phyloP scores from a whole-genome alignment of 805 yeast species.

The Candida mattraensis region DNA sequence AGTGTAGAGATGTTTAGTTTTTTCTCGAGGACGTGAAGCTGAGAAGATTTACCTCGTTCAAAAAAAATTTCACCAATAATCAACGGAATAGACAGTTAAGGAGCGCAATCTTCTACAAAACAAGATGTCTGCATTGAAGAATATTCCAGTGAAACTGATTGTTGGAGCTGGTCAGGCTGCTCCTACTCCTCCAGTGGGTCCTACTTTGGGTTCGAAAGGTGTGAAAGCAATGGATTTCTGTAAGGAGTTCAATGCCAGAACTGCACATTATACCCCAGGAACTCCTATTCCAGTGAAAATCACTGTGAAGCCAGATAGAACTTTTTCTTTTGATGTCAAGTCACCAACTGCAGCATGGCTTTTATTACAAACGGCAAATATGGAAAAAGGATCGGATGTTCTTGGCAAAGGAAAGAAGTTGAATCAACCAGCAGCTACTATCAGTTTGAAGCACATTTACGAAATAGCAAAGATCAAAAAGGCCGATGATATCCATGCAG shows the following conservation, averaged over 20 bases:
- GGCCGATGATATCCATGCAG: constrained; percentile 76
- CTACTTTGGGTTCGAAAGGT: constrained; percentile 97
- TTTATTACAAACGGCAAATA: constrained; percentile 75
- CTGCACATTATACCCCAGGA: constrained; percentile 83
- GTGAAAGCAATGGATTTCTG: constrained; percentile 98
- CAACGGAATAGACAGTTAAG: too few species aligned
- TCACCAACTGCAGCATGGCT: constrained; percentile 92
- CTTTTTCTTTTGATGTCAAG: constrained; percentile 82
- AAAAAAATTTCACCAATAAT: too few species aligned
- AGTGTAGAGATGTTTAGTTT: too few species aligned
- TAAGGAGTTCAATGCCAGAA: constrained; percentile 96
- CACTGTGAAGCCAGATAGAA: constrained; percentile 88
- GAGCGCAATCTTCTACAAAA: too few species aligned
- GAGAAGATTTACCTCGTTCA: background rate
- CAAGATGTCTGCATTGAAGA: constrained; percentile 44
- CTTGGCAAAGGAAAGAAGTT: constrained; percentile 61
- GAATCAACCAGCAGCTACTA: constrained; percentile 33
- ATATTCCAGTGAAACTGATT: constrained; percentile 76
- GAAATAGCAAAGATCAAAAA: constrained; percentile 94
- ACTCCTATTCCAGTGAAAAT: constrained; percentile 86
- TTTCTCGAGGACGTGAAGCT: too few species aligned
- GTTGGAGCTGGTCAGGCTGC: constrained; percentile 98
- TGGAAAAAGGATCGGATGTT: constrained; percentile 74
- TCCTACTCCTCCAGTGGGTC: constrained; percentile 99
- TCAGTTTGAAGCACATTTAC: constrained; percentile 83